Conservation (phyloP, 2,329 filamentous ascomycete species). For the Aureobasidium sp. region DNA sequence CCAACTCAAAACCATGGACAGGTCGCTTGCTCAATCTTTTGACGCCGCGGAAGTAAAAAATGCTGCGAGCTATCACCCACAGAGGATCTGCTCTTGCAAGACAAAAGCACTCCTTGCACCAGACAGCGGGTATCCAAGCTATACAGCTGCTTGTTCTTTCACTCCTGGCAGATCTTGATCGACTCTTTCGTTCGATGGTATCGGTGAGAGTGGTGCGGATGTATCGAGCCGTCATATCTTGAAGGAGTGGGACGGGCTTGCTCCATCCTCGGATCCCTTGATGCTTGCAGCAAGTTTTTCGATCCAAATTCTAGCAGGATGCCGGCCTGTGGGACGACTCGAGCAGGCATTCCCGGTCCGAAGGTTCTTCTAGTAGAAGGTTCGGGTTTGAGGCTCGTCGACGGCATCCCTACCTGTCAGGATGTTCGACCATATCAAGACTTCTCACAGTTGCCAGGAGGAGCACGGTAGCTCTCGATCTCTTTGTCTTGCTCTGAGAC, state of each 20-base stretch:
- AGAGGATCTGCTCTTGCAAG: background rate
- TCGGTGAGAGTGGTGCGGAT: background rate
- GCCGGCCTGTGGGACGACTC: no score
- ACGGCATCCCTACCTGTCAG: background rate
- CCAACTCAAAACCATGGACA: background rate
- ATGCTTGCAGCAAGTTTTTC: background rate
- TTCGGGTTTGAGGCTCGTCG: background rate
- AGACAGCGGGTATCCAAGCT: background rate
- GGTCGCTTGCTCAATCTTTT: background rate
- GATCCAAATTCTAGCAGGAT: no score
- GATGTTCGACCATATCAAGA: background rate
- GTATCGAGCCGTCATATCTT: background rate
- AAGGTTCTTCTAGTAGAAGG: no score
- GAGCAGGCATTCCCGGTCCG: background rate
- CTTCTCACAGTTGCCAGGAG: background rate
- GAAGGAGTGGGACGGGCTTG: background rate
- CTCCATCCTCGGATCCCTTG: background rate
- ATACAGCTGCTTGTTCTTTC: background rate
- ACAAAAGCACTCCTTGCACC: background rate
- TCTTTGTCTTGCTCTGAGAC: background rate
- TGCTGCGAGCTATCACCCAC: background rate
- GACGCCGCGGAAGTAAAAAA: background rate
- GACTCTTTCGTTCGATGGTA: background rate
- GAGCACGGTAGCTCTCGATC: background rate
- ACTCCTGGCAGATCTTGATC: background rate